phyloP scores from a whole-genome alignment of 352 stramenopile genomes.

The Stramenopiles sp. region DNA sequence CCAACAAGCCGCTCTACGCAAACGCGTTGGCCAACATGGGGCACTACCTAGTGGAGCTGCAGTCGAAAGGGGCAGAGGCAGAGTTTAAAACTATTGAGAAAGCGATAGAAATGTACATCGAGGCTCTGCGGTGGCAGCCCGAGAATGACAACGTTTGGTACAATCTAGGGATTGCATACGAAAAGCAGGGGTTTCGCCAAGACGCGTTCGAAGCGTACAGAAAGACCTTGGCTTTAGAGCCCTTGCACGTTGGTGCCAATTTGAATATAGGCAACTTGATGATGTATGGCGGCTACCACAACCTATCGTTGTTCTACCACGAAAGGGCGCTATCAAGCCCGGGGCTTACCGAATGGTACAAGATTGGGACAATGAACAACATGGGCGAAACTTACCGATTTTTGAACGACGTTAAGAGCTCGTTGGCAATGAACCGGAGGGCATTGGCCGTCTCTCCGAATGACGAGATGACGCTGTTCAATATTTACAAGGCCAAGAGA shows the following conservation, averaged over 20 bases:
- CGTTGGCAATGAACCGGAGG: conserved; percentile 30
- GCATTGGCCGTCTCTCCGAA: conserved; percentile 27
- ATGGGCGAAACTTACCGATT: conserved; percentile 46
- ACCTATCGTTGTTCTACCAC: conserved; percentile 30
- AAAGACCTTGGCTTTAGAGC: conserved; percentile 27
- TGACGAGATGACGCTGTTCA: conserved; percentile 29
- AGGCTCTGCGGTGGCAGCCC: background rate
- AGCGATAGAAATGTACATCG: background rate
- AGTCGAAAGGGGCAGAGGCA: background rate
- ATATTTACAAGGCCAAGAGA: conserved; percentile 33
- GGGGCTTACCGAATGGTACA: conserved; percentile 9
- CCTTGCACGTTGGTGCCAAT: conserved; percentile 29
- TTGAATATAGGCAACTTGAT: conserved; percentile 31
- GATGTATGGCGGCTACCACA: conserved; percentile 23
- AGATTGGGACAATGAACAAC: conserved; percentile 37
- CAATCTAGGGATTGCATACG: background rate
- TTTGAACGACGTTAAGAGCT: conserved; percentile 24
- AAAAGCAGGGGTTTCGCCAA: background rate
- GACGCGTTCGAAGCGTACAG: background rate
- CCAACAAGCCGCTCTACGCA: background rate
- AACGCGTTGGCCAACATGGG: background rate
- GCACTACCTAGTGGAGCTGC: background rate
- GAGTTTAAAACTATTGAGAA: background rate
- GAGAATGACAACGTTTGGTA: background rate
- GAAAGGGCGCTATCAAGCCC: conserved; percentile 26